phyloP scores from a whole-genome alignment of 768 basidiomycete species.

The Boletus vermiculosoides region DNA sequence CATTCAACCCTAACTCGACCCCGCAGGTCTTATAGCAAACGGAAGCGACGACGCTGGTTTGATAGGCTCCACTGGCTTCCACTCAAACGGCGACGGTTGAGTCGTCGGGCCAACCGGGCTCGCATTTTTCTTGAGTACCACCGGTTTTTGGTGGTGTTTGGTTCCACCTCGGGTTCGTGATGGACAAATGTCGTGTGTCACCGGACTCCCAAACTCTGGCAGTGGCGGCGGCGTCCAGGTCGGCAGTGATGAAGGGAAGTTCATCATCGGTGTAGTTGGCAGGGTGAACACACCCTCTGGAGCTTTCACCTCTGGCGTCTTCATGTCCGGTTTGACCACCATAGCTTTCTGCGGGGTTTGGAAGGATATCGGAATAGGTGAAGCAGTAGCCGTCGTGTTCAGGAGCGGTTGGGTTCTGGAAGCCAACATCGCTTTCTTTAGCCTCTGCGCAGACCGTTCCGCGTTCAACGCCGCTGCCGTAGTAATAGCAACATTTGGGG shows the following conservation, averaged over 20 bases:
- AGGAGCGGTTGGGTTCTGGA: constrained; percentile 64
- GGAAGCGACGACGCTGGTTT: constrained; percentile 26
- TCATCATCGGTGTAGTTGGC: constrained; percentile 22
- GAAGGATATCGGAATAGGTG: constrained; percentile 24
- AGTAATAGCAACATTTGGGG: constrained; percentile 65
- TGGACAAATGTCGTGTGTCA: constrained; percentile 15
- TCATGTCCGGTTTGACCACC: constrained; percentile 5
- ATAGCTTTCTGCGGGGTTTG: constrained; percentile 29
- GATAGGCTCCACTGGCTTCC: constrained; percentile 26
- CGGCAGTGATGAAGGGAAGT: constrained; percentile 24
- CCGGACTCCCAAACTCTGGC: constrained; percentile 15
- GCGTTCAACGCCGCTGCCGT: constrained; percentile 83
- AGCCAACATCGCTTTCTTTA: constrained; percentile 66
- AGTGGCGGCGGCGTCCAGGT: constrained; percentile 25
- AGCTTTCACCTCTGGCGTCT: constrained; percentile 1
- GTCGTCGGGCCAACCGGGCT: constrained; percentile 6
- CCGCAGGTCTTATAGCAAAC: constrained; percentile 22
- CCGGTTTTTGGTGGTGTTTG: constrained; percentile 39
- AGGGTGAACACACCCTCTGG: constrained; percentile 4
- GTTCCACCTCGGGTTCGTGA: constrained; percentile 23
- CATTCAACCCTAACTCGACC: constrained; percentile 10
- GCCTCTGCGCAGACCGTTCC: constrained; percentile 66
- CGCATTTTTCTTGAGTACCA: constrained; percentile 29
- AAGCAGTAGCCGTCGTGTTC: constrained; percentile 48
- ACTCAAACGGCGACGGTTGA: constrained; percentile 18